Percentiles rank a stretch among this genome's conserved stretches.
Conservation (phyloP, 1,284 basidiomycete genomes). For the Trichosporon ovoides region DNA sequence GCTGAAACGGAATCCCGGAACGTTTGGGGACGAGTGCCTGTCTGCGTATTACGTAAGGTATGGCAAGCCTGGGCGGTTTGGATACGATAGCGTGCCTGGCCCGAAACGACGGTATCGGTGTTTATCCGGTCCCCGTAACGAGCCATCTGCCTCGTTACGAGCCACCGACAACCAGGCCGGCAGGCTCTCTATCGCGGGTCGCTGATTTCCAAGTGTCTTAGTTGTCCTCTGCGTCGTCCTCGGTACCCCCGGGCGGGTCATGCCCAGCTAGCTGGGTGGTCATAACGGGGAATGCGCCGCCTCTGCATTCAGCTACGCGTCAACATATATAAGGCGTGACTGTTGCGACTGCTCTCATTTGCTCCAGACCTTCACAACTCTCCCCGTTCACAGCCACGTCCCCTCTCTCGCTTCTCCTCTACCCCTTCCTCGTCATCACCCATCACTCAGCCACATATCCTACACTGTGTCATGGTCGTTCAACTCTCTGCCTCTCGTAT, state of each 20-base stretch:
- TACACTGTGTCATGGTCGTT: background rate
- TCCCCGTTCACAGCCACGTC: background rate
- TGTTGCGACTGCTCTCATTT: background rate
- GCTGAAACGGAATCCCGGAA: no score
- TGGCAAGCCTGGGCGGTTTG: no score
- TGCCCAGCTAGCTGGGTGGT: background rate
- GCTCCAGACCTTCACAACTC: background rate
- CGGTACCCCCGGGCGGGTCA: slow-evolving; percentile 2
- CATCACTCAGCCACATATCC: no score
- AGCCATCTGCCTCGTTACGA: no score
- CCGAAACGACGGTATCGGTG: no score
- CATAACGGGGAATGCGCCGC: background rate
- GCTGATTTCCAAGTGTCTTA: background rate
- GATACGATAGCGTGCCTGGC: no score
- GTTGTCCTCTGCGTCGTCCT: background rate
- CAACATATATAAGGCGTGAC: background rate
- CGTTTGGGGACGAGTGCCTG: no score
- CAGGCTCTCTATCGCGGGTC: no score
- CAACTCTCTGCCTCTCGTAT: background rate
- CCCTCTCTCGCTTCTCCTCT: background rate
- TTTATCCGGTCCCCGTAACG: no score
- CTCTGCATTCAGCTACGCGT: background rate
- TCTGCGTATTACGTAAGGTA: no score
- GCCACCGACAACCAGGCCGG: no score
- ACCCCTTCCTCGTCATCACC: no score